A percentile compares a stretch with the other conserved stretches of the same genome.
phyloP scores from a whole-genome alignment of 768 basidiomycete species.

The Tephrocybe sp. region DNA sequence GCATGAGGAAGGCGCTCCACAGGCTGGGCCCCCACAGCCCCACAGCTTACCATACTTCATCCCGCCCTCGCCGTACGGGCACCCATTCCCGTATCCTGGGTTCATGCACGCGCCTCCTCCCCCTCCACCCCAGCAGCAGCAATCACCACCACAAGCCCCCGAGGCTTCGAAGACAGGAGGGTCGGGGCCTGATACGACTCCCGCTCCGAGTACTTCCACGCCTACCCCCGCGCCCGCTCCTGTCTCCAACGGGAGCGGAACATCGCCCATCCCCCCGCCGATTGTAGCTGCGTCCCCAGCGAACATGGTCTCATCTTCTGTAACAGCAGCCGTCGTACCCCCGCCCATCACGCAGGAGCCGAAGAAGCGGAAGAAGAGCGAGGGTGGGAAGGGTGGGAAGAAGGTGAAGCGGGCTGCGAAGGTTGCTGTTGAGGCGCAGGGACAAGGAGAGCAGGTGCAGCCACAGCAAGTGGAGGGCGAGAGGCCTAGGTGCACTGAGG shows the following conservation, averaged over 20 bases:
- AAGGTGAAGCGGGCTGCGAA: background rate
- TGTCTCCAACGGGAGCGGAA: background rate
- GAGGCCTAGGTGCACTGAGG: background rate
- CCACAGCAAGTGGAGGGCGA: background rate
- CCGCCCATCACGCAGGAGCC: background rate
- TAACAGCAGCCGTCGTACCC: background rate
- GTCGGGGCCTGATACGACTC: too few species aligned
- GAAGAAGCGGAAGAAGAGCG: background rate
- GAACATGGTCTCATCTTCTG: background rate
- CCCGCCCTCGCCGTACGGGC: background rate
- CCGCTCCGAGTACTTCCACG: background rate
- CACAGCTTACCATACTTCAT: background rate
- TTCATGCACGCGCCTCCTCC: background rate
- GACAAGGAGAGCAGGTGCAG: background rate
- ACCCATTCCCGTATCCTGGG: background rate
- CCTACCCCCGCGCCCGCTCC: too few species aligned
- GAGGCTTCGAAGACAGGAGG: background rate
- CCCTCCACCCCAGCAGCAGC: background rate
- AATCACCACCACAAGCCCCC: background rate
- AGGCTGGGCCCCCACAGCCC: background rate
- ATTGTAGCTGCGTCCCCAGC: background rate
- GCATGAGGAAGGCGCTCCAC: background rate
- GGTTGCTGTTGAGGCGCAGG: background rate
- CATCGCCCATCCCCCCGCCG: too few species aligned
- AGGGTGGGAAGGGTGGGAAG: too few species aligned